Base-by-base conservation (phyloP, 2,329 filamentous ascomycete species). In the Akanthomyces muscarius region DNA sequence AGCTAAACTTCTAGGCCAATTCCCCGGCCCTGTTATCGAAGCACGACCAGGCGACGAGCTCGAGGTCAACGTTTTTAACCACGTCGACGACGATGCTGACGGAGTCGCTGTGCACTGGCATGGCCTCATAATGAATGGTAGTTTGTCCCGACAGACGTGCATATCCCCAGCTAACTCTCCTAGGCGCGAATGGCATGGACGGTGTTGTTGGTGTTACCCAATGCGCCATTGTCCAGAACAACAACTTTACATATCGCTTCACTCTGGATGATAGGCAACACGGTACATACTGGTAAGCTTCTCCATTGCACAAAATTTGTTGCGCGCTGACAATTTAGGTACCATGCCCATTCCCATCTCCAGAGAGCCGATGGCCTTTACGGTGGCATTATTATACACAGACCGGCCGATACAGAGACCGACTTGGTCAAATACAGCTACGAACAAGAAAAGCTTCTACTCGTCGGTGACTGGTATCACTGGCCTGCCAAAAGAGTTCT, bases 51-150 rank as follows among this genome's bases (percentile, higher is more conserved):
- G 79, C 11, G 80, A 81, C 66, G 74, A 73, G 23, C 66, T 81
- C 45, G 69, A 75, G 2, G 73, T 81, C 16, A 68, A 68, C 4
- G 77, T 81, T 5, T 69, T 73, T 57, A 81, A 81, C 68, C 66
- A 66, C 10, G 72, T 79, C 68, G 36, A 66, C 16, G 69, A 73
- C 44, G 66, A 66, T 54, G 75, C 71, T 61, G 62, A 64, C 0
- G 65, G 65, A 16, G 85, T 87, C 2, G 81, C 81, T 53, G 77
- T 90, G 16, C 88, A 91, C 69, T 91, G 87, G 76, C 88, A 91
- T 69, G 88, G 88, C 21, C 78, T 90, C 65, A 85, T 83, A 68
- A 86, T 89, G 73, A 83, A 83, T 66, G 83, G 83, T 42, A 60
- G 3, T 8, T 52, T 4, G 14, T 30, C 13, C 30, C 30, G 33